phyloP scores from a whole-genome alignment of 108 stramenopile species.

The Aurantiochytrium sp. region DNA sequence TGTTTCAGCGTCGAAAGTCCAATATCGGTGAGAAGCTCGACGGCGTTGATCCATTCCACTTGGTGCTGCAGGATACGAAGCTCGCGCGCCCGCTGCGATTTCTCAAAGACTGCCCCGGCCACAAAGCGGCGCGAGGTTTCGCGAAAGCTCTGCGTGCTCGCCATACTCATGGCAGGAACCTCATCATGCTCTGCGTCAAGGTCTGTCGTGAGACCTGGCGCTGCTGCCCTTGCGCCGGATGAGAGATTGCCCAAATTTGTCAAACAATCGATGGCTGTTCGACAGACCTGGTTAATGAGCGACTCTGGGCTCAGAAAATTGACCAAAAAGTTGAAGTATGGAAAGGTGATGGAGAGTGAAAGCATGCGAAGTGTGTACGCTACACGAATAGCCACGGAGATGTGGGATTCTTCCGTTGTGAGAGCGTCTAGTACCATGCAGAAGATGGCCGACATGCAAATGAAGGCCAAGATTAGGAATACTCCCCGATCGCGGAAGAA shows the following conservation, averaged over 20 bases:
- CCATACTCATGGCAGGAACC: not conserved
- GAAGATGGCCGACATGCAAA: constrained; percentile 1
- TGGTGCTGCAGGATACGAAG: not conserved
- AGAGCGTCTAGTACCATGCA: not conserved
- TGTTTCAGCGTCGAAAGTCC: not conserved
- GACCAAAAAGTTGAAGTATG: constrained; percentile 14
- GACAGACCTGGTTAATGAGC: not conserved
- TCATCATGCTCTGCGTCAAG: not conserved
- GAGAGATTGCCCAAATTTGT: not conserved
- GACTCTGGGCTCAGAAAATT: constrained; percentile 2
- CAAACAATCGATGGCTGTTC: not conserved
- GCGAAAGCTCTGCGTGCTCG: not conserved
- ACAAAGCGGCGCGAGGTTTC: not conserved
- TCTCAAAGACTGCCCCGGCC: not conserved
- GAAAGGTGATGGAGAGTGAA: constrained; percentile 9
- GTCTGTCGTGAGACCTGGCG: too few relatives aligned
- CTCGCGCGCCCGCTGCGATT: too few relatives aligned
- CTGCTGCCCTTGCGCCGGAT: not conserved
- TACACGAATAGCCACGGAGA: not conserved
- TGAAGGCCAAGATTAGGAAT: not conserved
- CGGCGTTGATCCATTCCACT: constrained; percentile 6
- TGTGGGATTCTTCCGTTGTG: not conserved
- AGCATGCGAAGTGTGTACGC: not conserved
- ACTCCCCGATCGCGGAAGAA: not conserved
- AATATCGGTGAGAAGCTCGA: not conserved